Evolutionary conservation across 2,329 filamentous ascomycete species (phyloP).

Genomic region (Ilyonectria robusta): DNA sequence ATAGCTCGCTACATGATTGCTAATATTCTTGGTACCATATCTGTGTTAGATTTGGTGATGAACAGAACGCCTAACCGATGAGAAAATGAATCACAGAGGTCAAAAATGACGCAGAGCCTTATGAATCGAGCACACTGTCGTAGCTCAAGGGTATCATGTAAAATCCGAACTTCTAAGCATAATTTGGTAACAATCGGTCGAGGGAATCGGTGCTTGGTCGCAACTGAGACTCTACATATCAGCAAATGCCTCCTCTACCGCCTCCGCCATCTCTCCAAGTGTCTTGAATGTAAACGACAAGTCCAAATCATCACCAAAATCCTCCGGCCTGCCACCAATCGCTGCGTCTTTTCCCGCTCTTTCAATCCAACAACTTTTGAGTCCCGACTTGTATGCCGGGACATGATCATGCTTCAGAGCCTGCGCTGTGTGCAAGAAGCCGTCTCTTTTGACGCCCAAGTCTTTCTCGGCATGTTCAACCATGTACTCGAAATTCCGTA

Average conservation of each 20-base stretch:
- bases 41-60: too few relatives aligned
- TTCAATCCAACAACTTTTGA: constrained; percentile 73
- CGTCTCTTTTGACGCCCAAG: constrained; percentile 66
- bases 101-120: too few relatives aligned
- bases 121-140: too few relatives aligned
- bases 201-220: too few relatives aligned
- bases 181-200: too few relatives aligned
- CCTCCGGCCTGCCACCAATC: constrained; percentile 59
- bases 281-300: constrained; percentile 60
- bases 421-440: constrained; percentile 78
- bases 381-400: constrained; percentile 69
- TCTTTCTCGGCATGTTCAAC: constrained; percentile 64
- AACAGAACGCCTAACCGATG: too few relatives aligned
- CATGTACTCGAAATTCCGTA: constrained; percentile 76
- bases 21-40: too few relatives aligned
- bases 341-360: constrained; percentile 50
- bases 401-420: constrained; percentile 78
- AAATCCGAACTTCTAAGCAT: too few relatives aligned
- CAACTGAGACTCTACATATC: neutral
- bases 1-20: too few relatives aligned
- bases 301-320: constrained; percentile 65
- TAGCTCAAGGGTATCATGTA: too few relatives aligned
- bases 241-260: constrained; percentile 20
- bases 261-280: constrained; percentile 70
- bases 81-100: too few relatives aligned